These are phyloP conservation scores for Helicocarpus griseus DNA, from an alignment of 2,329 filamentous ascomycete species.

Conservation along the genomic window DNA sequence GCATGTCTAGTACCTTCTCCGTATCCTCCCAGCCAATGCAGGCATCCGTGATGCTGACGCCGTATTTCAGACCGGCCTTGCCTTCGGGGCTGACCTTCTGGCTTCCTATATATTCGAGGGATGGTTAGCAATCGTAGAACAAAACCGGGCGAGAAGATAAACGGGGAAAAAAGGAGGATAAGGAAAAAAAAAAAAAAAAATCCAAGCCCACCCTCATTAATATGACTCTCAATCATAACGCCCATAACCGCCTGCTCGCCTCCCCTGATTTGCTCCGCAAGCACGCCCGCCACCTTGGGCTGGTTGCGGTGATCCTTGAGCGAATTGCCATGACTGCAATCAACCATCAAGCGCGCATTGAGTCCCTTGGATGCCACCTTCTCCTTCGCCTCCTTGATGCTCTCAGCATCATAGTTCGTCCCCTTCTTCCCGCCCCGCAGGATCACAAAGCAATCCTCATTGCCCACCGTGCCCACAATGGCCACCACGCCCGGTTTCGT, in stretches of 20 bases:
- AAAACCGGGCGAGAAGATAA: not conserved
- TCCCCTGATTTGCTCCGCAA: slow-evolving; percentile 74
- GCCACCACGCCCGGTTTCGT: slow-evolving; percentile 93
- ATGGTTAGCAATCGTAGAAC: too few relatives aligned
- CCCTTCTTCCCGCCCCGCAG: slow-evolving; percentile 85
- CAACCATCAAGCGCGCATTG: slow-evolving; percentile 78
- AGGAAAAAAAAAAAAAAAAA: not conserved
- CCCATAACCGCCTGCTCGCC: slow-evolving; percentile 88
- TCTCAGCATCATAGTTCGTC: slow-evolving; percentile 84
- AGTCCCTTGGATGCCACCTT: slow-evolving; percentile 66
- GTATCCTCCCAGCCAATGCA: slow-evolving; percentile 95
- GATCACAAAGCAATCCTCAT: slow-evolving; percentile 96
- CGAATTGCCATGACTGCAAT: slow-evolving; percentile 96
- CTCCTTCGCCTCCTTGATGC: slow-evolving; percentile 73
- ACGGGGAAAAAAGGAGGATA: not conserved
- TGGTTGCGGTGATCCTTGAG: slow-evolving; percentile 96
- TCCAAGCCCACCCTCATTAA: slow-evolving; percentile 64
- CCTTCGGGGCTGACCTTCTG: slow-evolving; percentile 89
- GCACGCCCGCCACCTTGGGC: slow-evolving; percentile 72
- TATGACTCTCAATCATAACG: slow-evolving; percentile 98
- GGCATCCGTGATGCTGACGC: slow-evolving; percentile 93
- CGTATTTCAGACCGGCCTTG: slow-evolving; percentile 76
- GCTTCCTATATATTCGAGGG: slow-evolving; percentile 40
- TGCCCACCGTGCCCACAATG: slow-evolving; percentile 88
- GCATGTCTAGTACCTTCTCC: slow-evolving; percentile 61